Evolutionary conservation across 2,329 filamentous ascomycete species (phyloP), one percentile per base, ranked within the genome.

Genomic region (Ascosphaera aggregata): DNA sequence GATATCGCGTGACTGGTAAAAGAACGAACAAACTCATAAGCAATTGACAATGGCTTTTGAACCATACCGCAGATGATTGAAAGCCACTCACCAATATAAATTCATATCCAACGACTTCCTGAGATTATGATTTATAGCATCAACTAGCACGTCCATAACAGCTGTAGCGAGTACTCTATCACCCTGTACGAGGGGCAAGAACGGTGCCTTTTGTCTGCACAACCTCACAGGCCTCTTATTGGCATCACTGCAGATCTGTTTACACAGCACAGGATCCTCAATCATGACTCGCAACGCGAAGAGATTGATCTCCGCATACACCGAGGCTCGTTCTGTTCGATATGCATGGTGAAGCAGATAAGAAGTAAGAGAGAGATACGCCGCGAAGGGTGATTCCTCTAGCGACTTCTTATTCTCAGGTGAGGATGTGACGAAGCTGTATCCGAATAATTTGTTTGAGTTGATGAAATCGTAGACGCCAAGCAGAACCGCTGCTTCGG

Each of bases 321-420:
- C 67, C 1, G 80, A 72, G 9, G 80, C 73, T 44, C 89, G 71
- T 20, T 66, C 56, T 2, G 82, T 91, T 16, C 89, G 72, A 55
- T 94, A 79, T 2, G 89, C 85, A 58, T 98, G 86, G 48, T 94
- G 85, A 37, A 92, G 70, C 22, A 95, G 68, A 56, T 98, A 98
- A 2, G 86, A 95, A 2, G 80, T 80, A 34, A 93, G 65, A 0
- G 86, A 95, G 19, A 95, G 62, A 51, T 86, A 91, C 47, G 71
- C 75, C 36, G 77, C 73, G 44, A 98, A 75, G 0, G 85, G 79
- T 1, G 76, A 69, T 49, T 86, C 75, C 36, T 71, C 65, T n/a
- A n/a, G n/a, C 34, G 65, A 70, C 47, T 76, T 76, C 37, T 57
- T 58, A n/a, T n/a, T n/a, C 18, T 74, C 71, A 1, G 73, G 58